These are phyloP conservation scores for Ustulina deusta DNA, from an alignment of 2,329 filamentous ascomycete species.

Conservation along the genomic window DNA sequence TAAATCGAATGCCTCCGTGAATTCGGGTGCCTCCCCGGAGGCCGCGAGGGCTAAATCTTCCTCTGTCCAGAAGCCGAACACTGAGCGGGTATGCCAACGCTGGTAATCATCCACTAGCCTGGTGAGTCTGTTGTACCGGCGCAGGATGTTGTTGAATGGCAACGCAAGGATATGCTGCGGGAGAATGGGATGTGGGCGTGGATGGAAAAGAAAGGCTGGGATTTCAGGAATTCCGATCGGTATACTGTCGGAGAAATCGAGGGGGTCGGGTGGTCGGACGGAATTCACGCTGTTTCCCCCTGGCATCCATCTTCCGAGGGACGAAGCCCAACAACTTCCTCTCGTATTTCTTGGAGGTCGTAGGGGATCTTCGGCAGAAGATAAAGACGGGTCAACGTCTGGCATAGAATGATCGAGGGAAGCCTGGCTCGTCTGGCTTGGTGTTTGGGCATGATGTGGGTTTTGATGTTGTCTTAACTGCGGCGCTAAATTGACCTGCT, in stretches of 20 bases:
- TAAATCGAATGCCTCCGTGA: neutral
- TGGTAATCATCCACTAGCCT: constrained; percentile 32
- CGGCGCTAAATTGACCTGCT: neutral
- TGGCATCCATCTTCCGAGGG: neutral
- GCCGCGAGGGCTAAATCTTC: constrained; percentile 1
- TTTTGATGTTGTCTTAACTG: neutral
- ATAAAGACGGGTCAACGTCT: neutral
- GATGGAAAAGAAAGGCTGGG: constrained; percentile 19
- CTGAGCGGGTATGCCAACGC: constrained; percentile 1
- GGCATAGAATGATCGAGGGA: constrained; percentile 2
- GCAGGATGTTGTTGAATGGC: constrained; percentile 12
- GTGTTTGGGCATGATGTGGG: neutral
- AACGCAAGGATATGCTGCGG: constrained; percentile 21
- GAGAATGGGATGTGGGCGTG: constrained; percentile 21
- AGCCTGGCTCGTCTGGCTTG: neutral
- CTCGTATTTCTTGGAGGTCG: neutral
- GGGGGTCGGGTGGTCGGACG: constrained; percentile 6
- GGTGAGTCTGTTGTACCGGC: constrained; percentile 19
- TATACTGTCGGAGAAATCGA: neutral
- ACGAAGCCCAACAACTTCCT: neutral
- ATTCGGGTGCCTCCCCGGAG: neutral
- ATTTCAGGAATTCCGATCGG: neutral
- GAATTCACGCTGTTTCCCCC: constrained; percentile 17
- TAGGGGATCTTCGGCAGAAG: neutral
- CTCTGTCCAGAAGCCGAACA: constrained; percentile 32